Evolutionary conservation across 768 basidiomycete species (phyloP), one percentile per base, ranked within the genome.

Genomic region (Ephemerocybe angulata): DNA sequence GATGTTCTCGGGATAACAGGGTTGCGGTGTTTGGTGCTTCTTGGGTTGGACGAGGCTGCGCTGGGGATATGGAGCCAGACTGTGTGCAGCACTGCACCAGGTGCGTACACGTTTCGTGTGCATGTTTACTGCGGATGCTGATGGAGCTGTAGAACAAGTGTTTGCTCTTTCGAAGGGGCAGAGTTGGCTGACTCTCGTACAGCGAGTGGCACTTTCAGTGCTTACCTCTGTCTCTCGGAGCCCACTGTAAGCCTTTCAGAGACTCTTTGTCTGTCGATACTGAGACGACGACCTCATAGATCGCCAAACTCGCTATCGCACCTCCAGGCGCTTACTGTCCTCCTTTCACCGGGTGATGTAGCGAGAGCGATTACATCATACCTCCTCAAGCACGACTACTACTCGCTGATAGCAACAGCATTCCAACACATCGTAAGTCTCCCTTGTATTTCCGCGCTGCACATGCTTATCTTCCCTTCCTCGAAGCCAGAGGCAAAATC

Each of bases 111-210:
- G 12, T 15, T 53, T 35, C 28, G 31, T 47, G 41, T 25, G 15
- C 27, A 38, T 31, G 52, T 33, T 27, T 27, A 13, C 21, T 41
- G 13, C 41, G 10, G 35, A 2, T 3, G 35, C 38, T 25, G 30
- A 21, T 53, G 49, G 60, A 29, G 38, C 27, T 52, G 24, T 33
- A 83, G 82, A 63, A 17, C 60, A 65, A 4, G 59, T 84, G 2
- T 75, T 80, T 53, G 60, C 69, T 7, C 73, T 72, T 10, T 74
- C 71, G 5, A 59, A 52, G 11, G 73, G 75, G 11, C 60, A 69
- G 37, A 84, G 80, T 57, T 90, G 87, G 87, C 59, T 82, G n/a
- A 75, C 82, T 2, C 76, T 91, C 15, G 71, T 89, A 6, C 72
- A 76, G 22, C 79, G 77, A 58, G 65, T 75, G 0, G 64, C 75